Conservation (phyloP, 441 rosid genomes). For the Caryocar brasiliense region DNA sequence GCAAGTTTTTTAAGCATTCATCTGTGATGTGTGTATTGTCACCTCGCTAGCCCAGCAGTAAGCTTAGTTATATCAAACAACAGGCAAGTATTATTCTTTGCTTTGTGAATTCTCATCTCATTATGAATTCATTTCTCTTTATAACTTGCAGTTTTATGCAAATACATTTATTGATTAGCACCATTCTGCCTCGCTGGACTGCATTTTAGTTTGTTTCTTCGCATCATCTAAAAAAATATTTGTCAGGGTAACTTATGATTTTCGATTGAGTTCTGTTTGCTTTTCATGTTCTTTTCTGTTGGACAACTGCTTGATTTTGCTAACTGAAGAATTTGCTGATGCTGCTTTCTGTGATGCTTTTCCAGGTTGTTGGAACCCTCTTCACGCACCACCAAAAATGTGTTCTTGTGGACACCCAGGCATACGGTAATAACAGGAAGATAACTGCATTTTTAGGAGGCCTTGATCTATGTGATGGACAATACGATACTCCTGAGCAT, state of each 20-base stretch:
- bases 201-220: too few species aligned
- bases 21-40: constrained; percentile 72
- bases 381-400: constrained; percentile 93
- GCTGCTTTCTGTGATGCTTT: constrained; percentile 12
- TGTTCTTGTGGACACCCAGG: constrained; percentile 84
- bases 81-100: constrained; percentile 36
- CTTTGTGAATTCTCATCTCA: not conserved
- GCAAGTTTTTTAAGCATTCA: constrained; percentile 74
- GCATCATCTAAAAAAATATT: too few species aligned
- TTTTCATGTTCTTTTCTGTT: not conserved
- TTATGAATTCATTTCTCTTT: not conserved
- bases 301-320: not conserved
- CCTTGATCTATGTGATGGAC: constrained; percentile 85
- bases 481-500: constrained; percentile 88
- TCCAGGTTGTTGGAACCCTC: constrained; percentile 73
- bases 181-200: too few species aligned
- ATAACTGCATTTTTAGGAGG: constrained; percentile 90
- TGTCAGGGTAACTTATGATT: too few species aligned
- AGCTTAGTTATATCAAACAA: constrained; percentile 65
- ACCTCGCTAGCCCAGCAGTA: constrained; percentile 75
- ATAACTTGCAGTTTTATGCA: too few species aligned
- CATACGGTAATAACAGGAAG: constrained; percentile 60
- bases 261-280: not conserved
- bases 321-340: not conserved
- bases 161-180: too few species aligned